A percentile compares a stretch with the other conserved stretches of the same genome.
Evolutionary conservation across 106 monocot species (phyloP).

Genomic region (Phalaenopsis aphrodite): DNA sequence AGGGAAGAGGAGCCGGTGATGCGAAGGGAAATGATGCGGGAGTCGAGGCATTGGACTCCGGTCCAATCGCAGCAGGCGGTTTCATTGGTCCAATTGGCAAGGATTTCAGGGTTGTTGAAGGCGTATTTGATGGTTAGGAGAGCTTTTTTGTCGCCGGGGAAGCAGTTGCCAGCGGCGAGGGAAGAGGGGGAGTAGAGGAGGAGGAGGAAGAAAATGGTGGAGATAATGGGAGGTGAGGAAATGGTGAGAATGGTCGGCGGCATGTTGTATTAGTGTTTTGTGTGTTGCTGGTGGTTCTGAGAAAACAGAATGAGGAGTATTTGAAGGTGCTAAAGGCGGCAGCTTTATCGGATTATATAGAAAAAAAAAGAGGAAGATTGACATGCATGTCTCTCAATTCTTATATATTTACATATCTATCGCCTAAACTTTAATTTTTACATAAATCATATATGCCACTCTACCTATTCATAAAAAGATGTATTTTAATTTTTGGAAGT

Average conservation of each 20-base stretch:
- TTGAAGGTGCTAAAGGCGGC: too few relatives aligned
- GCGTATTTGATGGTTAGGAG: slow-evolving; percentile 17
- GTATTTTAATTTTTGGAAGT: too few relatives aligned
- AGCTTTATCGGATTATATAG: too few relatives aligned
- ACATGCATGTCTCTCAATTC: too few relatives aligned
- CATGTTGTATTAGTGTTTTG: not conserved
- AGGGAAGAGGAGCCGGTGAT: slow-evolving; percentile 7
- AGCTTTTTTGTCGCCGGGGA: slow-evolving; percentile 14
- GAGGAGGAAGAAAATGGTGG: slow-evolving; percentile 4
- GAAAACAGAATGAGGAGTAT: too few relatives aligned
- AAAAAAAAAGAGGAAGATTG: too few relatives aligned
- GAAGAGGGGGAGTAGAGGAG: not conserved
- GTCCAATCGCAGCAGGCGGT: slow-evolving; percentile 29
- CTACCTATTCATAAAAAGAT: too few relatives aligned
- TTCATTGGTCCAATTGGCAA: slow-evolving; percentile 14
- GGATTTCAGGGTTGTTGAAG: slow-evolving; percentile 12
- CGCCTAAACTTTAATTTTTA: too few relatives aligned
- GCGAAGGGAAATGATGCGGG: slow-evolving; percentile 18
- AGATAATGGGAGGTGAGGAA: not conserved
- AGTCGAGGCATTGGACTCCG: slow-evolving; percentile 23
- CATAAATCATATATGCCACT: too few relatives aligned
- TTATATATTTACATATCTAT: too few relatives aligned
- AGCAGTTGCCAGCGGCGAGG: slow-evolving; percentile 5
- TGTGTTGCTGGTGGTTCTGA: too few relatives aligned
- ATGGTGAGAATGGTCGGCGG: too few relatives aligned